These are phyloP conservation scores for Sporisorium exsertum DNA, from an alignment of 1,284 basidiomycete genomes.

Conservation along the genomic window DNA sequence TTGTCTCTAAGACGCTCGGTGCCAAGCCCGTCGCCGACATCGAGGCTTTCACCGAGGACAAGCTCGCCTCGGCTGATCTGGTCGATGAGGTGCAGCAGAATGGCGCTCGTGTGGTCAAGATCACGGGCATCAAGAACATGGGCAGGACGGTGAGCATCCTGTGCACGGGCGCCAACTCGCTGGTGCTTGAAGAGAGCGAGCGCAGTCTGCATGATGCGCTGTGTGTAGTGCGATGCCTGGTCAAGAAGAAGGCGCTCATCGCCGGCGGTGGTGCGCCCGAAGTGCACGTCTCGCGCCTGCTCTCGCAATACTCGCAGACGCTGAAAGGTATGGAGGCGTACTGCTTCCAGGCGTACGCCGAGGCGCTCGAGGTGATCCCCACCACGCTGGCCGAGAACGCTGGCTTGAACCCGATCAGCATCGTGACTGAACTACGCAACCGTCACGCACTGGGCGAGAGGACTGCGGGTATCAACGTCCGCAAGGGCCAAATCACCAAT, in stretches of 20 bases:
- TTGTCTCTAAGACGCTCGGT: conserved; percentile 92
- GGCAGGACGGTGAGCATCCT: conserved; percentile 95
- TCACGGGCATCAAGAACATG: conserved; percentile 94
- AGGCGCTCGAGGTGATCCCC: conserved; percentile 97
- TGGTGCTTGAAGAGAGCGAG: conserved; percentile 97
- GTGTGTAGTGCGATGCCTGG: conserved; percentile 96
- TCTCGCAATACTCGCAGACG: conserved; percentile 91
- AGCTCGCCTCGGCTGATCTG: conserved; percentile 94
- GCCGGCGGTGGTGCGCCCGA: conserved; percentile 98
- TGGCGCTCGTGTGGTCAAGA: conserved; percentile 91
- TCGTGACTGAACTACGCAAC: conserved; percentile 97
- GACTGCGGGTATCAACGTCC: conserved; percentile 95
- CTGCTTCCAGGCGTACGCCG: conserved; percentile 98
- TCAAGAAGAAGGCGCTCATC: conserved; percentile 98
- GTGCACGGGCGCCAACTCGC: conserved; percentile 91
- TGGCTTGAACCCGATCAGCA: conserved; percentile 95
- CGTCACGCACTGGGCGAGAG: conserved; percentile 93
- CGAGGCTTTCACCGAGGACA: conserved; percentile 98
- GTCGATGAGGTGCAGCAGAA: conserved; percentile 89
- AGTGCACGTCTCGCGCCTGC: conserved; percentile 93
- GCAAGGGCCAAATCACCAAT: conserved; percentile 87
- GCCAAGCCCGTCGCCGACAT: conserved; percentile 98
- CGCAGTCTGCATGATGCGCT: conserved; percentile 97
- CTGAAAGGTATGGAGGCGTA: conserved; percentile 99
- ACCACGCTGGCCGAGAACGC: conserved; percentile 98